Evolutionary conservation across 495 filamentous ascomycete genomes (phyloP), one percentile per base, ranked within the genome.

Genomic region (Oidiodendron maius): DNA sequence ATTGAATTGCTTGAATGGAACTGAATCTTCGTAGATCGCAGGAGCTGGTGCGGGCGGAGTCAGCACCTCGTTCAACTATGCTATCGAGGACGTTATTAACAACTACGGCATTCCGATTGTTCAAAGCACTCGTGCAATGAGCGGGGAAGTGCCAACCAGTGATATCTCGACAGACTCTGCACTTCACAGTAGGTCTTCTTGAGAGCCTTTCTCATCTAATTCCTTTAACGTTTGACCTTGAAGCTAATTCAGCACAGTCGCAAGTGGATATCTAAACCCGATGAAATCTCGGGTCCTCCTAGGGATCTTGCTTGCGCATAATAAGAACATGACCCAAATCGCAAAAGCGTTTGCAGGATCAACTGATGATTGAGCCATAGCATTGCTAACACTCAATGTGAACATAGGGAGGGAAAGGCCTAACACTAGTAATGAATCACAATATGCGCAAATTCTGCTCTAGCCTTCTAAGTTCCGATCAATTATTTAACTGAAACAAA

Each of bases 51-150:
- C 43, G 4, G 43, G 43, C 15, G 30, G 43, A n/a, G 53, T 59
- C 3, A 61, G 65, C 23, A 64, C 59, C 3, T 64, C 71, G 30
- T 59, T 56, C 26, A 70, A 61, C 39, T 63, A 61, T 16, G 60
- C 71, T 4, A 64, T 71, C 36, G 70, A 74, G 35, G 70, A 69
- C 18, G 68, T 69, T 2, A 61, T 71, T 1, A 66, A 67, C 10
- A 72, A 67, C 49, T 69, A 72, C 47, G 48, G 58, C 8, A 66
- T 67, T 0, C 58, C 69, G 2, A 51, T 71, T 10, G 68, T 71
- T 43, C 65, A 69, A 48, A 67, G 65, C 10, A 49, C 70, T 56
- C 36, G 67, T 17, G 63, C 62, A 9, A 61, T 58, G 2, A 65
- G 60, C 43, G 62, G 62, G 8, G 61, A 67, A 32, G 64, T 68